Percentiles rank a stretch among this genome's conserved stretches.
Conservation (phyloP, 306 rosid genomes). For the Senna siamea region DNA sequence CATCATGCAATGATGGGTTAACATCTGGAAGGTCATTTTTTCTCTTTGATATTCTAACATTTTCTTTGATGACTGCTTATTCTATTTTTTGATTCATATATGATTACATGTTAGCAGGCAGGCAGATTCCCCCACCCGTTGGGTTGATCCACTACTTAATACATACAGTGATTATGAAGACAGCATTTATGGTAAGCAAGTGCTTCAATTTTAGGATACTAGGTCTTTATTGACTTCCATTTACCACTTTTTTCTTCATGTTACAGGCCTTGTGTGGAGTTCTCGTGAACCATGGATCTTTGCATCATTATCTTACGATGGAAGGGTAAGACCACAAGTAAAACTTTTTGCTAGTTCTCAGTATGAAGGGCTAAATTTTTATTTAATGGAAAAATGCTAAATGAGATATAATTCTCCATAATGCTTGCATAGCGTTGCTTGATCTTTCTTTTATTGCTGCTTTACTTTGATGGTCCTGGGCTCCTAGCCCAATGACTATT, state of each 20-base stretch:
- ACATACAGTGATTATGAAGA: slow-evolving; percentile 95
- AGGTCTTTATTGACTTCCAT: slow-evolving; percentile 22
- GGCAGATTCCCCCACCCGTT: slow-evolving; percentile 43
- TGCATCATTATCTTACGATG: slow-evolving; percentile 96
- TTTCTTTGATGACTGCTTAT: slow-evolving; percentile 18
- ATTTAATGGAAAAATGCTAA: neutral
- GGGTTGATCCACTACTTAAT: slow-evolving; percentile 71
- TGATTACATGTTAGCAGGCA: slow-evolving; percentile 53
- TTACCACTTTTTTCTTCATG: slow-evolving; percentile 38
- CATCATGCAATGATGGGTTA: slow-evolving; percentile 54
- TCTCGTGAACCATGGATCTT: slow-evolving; percentile 94
- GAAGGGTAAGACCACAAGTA: slow-evolving; percentile 73
- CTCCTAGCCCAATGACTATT: neutral
- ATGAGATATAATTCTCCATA: neutral
- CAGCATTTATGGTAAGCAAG: slow-evolving; percentile 83
- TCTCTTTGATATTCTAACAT: slow-evolving; percentile 8
- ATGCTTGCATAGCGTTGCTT: neutral
- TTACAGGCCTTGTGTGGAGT: slow-evolving; percentile 93
- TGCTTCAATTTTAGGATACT: slow-evolving; percentile 37
- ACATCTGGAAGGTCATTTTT: slow-evolving; percentile 66
- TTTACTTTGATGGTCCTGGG: neutral
- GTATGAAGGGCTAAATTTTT: slow-evolving; percentile 13
- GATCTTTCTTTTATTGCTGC: neutral
- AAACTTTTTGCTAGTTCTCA: slow-evolving; percentile 20
- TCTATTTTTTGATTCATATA: slow-evolving; percentile 26